Conservation (phyloP, 2,329 filamentous ascomycete species). For the Nannizziopsis barbatae region DNA sequence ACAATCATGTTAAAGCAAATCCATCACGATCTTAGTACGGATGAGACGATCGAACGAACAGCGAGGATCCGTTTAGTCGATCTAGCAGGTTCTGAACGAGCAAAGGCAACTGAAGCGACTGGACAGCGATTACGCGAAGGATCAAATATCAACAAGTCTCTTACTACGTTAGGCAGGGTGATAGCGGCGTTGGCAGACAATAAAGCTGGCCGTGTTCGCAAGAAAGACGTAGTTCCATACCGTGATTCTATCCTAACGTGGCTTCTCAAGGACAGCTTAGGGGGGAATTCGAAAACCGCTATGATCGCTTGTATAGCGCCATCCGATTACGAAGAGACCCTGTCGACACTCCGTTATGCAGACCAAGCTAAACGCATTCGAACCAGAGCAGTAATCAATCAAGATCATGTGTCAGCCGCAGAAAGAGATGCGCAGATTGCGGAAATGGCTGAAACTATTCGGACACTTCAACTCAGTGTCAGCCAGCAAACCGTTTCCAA, state of each 20-base stretch:
- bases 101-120: conserved; percentile 90
- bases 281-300: conserved; percentile 94
- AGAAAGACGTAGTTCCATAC: conserved; percentile 74
- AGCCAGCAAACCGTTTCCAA: conserved; percentile 58
- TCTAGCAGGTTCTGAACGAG: conserved; percentile 85
- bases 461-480: conserved; percentile 64
- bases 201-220: conserved; percentile 50
- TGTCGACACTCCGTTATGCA: conserved; percentile 90
- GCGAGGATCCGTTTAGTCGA: conserved; percentile 92
- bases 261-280: conserved; percentile 90
- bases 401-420: conserved; percentile 82
- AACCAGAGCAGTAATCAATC: conserved; percentile 86
- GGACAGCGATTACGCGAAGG: conserved; percentile 84
- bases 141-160: conserved; percentile 97
- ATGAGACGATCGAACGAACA: conserved; percentile 90
- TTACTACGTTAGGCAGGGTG: conserved; percentile 88
- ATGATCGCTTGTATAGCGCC: conserved; percentile 98
- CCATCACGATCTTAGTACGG: conserved; percentile 91
- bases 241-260: conserved; percentile 74
- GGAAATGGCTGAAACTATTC: conserved; percentile 93
- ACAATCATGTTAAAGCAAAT: conserved; percentile 98
- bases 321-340: conserved; percentile 90
- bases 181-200: conserved; percentile 79
- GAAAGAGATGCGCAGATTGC: conserved; percentile 89
- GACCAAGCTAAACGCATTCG: conserved; percentile 97